These are phyloP conservation scores for Wickerhamiella nectarea DNA, from an alignment of 805 yeast genomes.

Conservation along the genomic window DNA sequence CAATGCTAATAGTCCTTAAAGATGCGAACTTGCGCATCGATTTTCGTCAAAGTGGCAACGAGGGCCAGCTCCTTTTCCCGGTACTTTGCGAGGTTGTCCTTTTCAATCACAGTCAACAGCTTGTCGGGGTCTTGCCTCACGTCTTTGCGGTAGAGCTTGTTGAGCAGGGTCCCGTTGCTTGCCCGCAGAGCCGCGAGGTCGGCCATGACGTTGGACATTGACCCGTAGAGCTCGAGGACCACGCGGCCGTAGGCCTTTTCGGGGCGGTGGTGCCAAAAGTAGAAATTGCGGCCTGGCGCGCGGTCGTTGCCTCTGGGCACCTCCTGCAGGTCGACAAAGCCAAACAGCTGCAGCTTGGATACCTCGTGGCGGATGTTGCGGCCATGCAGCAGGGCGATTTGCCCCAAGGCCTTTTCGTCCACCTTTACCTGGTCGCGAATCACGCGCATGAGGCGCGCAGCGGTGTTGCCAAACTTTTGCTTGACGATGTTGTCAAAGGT, in stretches of 20 bases:
- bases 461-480: conserved; percentile 32
- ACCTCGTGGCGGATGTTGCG: conserved; percentile 60
- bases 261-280: conserved; percentile 61
- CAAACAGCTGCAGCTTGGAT: conserved; percentile 49
- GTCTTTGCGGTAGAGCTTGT: conserved; percentile 79
- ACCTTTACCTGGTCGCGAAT: conserved; percentile 54
- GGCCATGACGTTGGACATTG: conserved; percentile 33
- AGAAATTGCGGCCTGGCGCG: conserved; percentile 79
- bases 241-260: conserved; percentile 35
- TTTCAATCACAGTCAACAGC: conserved; percentile 58
- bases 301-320: conserved; percentile 85
- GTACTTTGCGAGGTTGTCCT: conserved; percentile 51
- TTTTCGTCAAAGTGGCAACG: conserved; percentile 22
- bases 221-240: conserved; percentile 35
- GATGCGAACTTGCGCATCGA: conserved; percentile 28
- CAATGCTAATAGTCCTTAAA: conserved; percentile 27
- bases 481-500: conserved; percentile 27
- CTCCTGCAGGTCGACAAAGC: conserved; percentile 79
- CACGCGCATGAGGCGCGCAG: conserved; percentile 65
- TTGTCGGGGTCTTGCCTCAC: conserved; percentile 72
- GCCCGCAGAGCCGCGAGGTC: conserved; percentile 30
- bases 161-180: conserved; percentile 52
- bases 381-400: conserved; percentile 63
- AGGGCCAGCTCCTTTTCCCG: conserved; percentile 24
- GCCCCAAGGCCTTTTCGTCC: conserved; percentile 74